Conservation (phyloP, 1,284 basidiomycete genomes). For the Ustilago hordei region DNA sequence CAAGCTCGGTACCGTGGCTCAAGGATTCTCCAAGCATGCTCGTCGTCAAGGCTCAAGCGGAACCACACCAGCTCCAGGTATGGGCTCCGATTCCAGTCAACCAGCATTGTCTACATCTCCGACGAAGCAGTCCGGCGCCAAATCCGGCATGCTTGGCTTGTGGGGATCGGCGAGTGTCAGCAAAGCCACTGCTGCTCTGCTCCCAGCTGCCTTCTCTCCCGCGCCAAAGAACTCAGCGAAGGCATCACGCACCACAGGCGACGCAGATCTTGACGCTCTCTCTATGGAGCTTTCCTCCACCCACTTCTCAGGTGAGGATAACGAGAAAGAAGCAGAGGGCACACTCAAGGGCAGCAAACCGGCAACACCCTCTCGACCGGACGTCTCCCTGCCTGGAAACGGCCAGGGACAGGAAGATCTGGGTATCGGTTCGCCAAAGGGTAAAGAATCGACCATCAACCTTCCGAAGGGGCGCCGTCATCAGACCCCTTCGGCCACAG, state of each 20-base stretch:
- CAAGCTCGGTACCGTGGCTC: constrained; percentile 67
- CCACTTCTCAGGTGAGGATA: constrained; percentile 23
- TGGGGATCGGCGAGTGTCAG: constrained; percentile 49
- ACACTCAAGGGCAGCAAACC: constrained; percentile 49
- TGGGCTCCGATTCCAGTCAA: constrained; percentile 2
- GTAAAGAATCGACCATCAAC: constrained; percentile 14
- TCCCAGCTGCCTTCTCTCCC: constrained; percentile 20
- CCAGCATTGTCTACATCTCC: constrained; percentile 21
- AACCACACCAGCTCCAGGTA: constrained; percentile 1
- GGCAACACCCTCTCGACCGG: constrained; percentile 14
- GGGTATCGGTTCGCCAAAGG: background rate
- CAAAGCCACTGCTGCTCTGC: constrained; percentile 43
- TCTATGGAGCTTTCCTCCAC: constrained; percentile 27
- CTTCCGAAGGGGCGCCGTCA: constrained; percentile 36
- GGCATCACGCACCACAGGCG: constrained; percentile 28
- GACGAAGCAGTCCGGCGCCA: constrained; percentile 22
- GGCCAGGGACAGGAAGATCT: background rate
- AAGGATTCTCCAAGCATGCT: constrained; percentile 62
- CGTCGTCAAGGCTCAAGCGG: constrained; percentile 36
- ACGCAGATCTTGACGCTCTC: constrained; percentile 50
- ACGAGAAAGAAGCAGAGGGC: constrained; percentile 27
- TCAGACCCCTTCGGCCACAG: constrained; percentile 46
- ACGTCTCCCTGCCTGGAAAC: background rate
- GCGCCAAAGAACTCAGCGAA: constrained; percentile 11
- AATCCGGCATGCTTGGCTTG: constrained; percentile 45